A percentile compares a stretch with the other conserved stretches of the same genome.
Conservation (phyloP, 2,329 filamentous ascomycete genomes). For the Arthrobotrys sinensis region DNA sequence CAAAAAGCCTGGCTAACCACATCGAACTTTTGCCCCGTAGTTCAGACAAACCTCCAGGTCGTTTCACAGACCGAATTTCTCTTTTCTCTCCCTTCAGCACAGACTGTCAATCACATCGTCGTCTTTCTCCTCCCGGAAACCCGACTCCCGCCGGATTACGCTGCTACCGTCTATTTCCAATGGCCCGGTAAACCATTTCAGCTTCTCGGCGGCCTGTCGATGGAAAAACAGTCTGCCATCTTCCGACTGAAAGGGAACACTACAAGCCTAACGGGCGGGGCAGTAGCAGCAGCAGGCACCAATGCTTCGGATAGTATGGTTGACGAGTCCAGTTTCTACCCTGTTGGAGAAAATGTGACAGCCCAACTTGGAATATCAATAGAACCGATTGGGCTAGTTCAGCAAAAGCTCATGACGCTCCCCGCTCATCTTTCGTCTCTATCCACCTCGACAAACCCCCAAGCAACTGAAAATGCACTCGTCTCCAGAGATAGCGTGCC, state of each 20-base stretch:
- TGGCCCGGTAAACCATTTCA: conserved; percentile 78
- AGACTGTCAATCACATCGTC: conserved; percentile 80
- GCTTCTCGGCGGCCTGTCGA: conserved; percentile 89
- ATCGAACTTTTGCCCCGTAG: conserved; percentile 65
- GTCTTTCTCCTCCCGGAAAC: conserved; percentile 89
- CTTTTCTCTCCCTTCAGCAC: conserved; percentile 73
- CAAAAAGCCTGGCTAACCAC: conserved; percentile 10
- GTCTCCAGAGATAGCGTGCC: conserved; percentile 52
- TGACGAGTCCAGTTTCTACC: conserved; percentile 65
- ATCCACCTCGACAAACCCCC: conserved; percentile 32
- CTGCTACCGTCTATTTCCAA: conserved; percentile 91
- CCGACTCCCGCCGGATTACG: conserved; percentile 80
- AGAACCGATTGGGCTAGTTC: conserved; percentile 81
- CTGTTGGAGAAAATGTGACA: conserved; percentile 45
- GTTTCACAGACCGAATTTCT: conserved; percentile 75
- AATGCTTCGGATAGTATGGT: conserved; percentile 69
- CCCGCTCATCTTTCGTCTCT: conserved; percentile 68
- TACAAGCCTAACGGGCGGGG: conserved; percentile 38
- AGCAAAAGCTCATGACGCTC: conserved; percentile 77
- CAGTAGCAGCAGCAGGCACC: conserved; percentile 1
- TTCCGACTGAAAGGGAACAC: conserved; percentile 77
- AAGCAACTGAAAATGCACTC: conserved; percentile 48
- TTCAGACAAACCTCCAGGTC: conserved; percentile 72
- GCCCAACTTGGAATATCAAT: conserved; percentile 80
- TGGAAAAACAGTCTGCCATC: conserved; percentile 91